Evolutionary conservation across 768 basidiomycete species (phyloP), one percentile per base, ranked within the genome.

Genomic region (Panaeolus cyanescens): DNA sequence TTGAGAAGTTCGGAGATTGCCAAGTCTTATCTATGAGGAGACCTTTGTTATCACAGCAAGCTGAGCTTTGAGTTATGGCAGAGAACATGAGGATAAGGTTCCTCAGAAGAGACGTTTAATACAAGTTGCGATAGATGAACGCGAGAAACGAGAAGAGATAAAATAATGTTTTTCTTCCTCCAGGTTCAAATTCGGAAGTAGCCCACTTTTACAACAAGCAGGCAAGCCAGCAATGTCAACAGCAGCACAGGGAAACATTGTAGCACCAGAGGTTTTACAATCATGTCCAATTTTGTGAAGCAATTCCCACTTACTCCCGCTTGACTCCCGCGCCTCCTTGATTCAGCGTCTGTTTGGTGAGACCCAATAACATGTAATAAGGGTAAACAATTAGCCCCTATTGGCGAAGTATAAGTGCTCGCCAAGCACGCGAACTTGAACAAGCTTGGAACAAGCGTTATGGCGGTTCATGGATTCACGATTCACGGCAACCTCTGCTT

Each of bases 341-440:
- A 50, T 50, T 15, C 45, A 50, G 45, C 45, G 45, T 50, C 45
- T 50, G 45, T 50, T 50, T 50, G 45, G 45, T 50, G 45, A 50
- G 25, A 28, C 45, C 45, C 45, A 50, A 50, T 28, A 50, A 50
- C 4, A 28, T 25, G 45, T 50, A 25, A 50, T 50, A 50, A 50
- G 45, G 3, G 22, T 15, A 30, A 50, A 50, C 30, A 50, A 6
- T 50, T 28, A 50, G 22, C 45, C 25, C 45, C 45, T 50, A 50
- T 50, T 50, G 25, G 45, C n/a, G 15, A 6, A 28, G 9, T 15
- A 5, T 15, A 50, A 50, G 45, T 4, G 25, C 12, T 13, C 45
- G 3, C 25, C 25, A 50, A 50, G 25, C 19, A n/a, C n/a, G n/a
- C n/a, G n/a, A n/a, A n/a, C n/a, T n/a, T n/a, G n/a, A n/a, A n/a